Evolutionary conservation across 768 basidiomycete genomes (phyloP), one percentile per base, ranked within the genome.

Genomic region (Naganishia randhawae): DNA sequence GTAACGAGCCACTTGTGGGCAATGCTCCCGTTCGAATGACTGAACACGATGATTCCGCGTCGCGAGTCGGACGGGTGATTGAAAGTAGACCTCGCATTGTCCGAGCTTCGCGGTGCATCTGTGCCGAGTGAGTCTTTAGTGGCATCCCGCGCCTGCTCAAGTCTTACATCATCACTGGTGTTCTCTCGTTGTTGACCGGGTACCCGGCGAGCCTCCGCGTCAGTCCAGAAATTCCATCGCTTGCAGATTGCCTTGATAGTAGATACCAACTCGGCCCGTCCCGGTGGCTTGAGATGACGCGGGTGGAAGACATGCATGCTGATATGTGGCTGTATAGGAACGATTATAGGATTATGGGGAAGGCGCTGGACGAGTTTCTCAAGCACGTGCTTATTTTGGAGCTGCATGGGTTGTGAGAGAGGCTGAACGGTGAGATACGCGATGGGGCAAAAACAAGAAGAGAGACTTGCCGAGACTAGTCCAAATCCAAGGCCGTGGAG

Each of bases 1-100:
- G 95, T 96, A 52, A 96, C 81, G 76, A 94, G 83, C 94, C 94
- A 96, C 6, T 89, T 88, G 77, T 96, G 93, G 1, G 84, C 81
- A 74, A 91, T 92, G 37, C 89, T 88, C 0, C 90, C 90, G 74
- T 95, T 93, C 63, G 91, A 94, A 80, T 96, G 94, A 77, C 90
- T 92, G 65, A 95, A 72, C 72, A 95, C 78, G 0, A 87, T 88
- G 17, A 94, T 83, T 0, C 92, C 92, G 48, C 80, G 57, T n/a
- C 57, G 29, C n/a, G n/a, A n/a, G n/a, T n/a, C n/a, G n/a, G n/a
- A n/a, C n/a, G n/a, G n/a, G n/a, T n/a, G n/a, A n/a, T n/a, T n/a
- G n/a, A n/a, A n/a, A 32, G 8, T 19, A 31, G 45, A 22, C 45
- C 83, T 4, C 69, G 64, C 50, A 33, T 63, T 6, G 35, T 51